These are phyloP conservation scores for Tarenaya hassleriana DNA, from an alignment of 345 rosid species.

Conservation along the genomic window DNA sequence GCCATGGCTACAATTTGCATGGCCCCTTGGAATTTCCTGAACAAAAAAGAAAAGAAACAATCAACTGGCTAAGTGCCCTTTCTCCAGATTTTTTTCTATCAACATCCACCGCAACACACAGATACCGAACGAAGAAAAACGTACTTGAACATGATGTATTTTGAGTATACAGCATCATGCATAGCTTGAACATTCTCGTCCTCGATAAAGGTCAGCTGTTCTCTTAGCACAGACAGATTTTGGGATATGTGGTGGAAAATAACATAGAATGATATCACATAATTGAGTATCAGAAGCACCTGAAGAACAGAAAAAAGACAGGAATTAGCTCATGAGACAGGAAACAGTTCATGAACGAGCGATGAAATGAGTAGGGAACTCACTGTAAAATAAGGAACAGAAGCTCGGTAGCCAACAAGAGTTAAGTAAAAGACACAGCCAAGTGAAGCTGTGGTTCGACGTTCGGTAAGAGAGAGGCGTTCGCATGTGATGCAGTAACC, in stretches of 20 bases:
- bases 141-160: constrained; percentile 87
- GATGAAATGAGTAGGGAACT: constrained; percentile 23
- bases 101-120: constrained; percentile 3
- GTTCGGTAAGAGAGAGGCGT: constrained; percentile 66
- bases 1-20: constrained; percentile 89
- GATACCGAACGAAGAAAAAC: constrained; percentile 15
- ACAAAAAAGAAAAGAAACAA: constrained; percentile 8
- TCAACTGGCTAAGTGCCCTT: constrained; percentile 3
- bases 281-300: constrained; percentile 80
- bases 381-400: constrained; percentile 85
- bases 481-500: constrained; percentile 92
- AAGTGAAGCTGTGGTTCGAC: constrained; percentile 76
- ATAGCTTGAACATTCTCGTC: constrained; percentile 78
- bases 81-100: no score
- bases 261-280: constrained; percentile 66
- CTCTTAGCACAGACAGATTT: constrained; percentile 55
- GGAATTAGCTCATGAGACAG: constrained; percentile 11
- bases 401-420: constrained; percentile 91
- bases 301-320: constrained; percentile 26
- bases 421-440: constrained; percentile 80
- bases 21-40: constrained; percentile 84
- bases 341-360: constrained; percentile 3
- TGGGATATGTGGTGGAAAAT: constrained; percentile 80
- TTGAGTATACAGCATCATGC: constrained; percentile 72
- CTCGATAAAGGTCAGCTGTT: constrained; percentile 64